Evolutionary conservation across 2,329 filamentous ascomycete genomes (phyloP).

Genomic region (Ophiobolus disseminans): DNA sequence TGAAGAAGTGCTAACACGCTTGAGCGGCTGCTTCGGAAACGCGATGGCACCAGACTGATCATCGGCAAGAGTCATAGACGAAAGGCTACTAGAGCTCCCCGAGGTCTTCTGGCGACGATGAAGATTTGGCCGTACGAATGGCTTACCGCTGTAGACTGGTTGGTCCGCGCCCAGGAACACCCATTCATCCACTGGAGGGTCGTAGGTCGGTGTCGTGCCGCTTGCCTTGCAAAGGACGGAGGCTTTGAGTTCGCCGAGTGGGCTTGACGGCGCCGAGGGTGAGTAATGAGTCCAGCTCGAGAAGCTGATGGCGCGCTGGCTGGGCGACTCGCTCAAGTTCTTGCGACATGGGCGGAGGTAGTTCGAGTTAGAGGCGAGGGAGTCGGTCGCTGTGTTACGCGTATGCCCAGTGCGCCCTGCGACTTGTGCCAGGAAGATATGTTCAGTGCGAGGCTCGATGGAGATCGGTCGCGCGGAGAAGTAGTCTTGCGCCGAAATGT

Average conservation of each 20-base stretch:
- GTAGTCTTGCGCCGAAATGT: conserved; percentile 18
- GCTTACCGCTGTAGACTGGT: not conserved
- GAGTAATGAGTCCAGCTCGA: conserved; percentile 31
- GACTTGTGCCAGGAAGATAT: not conserved
- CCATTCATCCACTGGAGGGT: conserved; percentile 29
- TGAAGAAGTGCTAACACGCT: conserved; percentile 24
- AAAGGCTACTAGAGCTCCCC: not conserved
- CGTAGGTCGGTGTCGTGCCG: conserved; percentile 22
- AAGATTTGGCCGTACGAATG: not conserved
- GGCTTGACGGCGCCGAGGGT: conserved; percentile 5
- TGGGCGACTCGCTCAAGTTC: not conserved
- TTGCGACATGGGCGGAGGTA: not conserved
- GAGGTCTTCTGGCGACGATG: conserved; percentile 13
- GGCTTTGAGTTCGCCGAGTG: conserved; percentile 26
- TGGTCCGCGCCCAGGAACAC: conserved; percentile 26
- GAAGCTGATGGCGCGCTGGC: conserved; percentile 18
- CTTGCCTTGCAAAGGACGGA: conserved; percentile 27
- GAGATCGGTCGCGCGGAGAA: conserved; percentile 4
- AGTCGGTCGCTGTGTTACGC: not conserved
- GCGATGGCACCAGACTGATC: conserved; percentile 13
- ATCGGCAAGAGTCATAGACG: conserved; percentile 2
- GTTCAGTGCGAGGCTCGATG: conserved; percentile 1
- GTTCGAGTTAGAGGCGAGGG: not conserved
- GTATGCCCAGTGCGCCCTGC: not conserved
- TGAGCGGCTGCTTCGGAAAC: conserved; percentile 22